Base-by-base conservation (phyloP, 495 filamentous ascomycete genomes). In the Penicillium silybi region DNA sequence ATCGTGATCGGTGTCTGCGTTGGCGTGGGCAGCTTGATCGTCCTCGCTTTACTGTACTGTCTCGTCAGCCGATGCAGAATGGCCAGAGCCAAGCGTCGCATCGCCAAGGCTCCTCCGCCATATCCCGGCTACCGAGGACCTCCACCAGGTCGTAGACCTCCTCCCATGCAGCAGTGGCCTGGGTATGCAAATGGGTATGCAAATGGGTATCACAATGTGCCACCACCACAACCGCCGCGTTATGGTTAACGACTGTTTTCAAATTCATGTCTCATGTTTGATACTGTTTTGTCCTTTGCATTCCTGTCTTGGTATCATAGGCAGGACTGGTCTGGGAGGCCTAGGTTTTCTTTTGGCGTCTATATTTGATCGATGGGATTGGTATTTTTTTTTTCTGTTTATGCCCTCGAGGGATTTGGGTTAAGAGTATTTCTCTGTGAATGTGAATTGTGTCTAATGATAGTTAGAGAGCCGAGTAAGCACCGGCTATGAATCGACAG, bases 1-100 rank as follows among this genome's bases (percentile, higher is more conserved):
- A 79, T 92, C 35, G 83, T 90, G 18, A 91, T 92, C 52, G 88
- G 85, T n/a, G 73, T 95, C 17, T 79, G 72, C 7, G 70, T 73
- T 26, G 85, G 80, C 8, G 78, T 91, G 26, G 89, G 89, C 22
- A 80, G 77, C 6, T 69, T 92, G 4, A 58, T 95, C 4, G 53
- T 90, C 4, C 62, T 92, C 17, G 72, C 75, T 4, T 62, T 92
- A 22, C 47, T 83, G 20, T 74, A 71, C 50, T 90, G 87, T 62
- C 74, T 81, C 53, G 69, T 76, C 43, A 77, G 71, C 42, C 75
- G 78, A 20, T 86, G 80, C 57, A 71, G 83, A 6, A 40, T 25
- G 25, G 44, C 51, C 37, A 46, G 34, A 9, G 35, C 46, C 20
- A 71, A 76, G 3, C 44, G 64, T 17, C 65, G 64, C 19, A 62